Evolutionary conservation across 1,284 basidiomycete species (phyloP).

Genomic region (Peniophora sp.): DNA sequence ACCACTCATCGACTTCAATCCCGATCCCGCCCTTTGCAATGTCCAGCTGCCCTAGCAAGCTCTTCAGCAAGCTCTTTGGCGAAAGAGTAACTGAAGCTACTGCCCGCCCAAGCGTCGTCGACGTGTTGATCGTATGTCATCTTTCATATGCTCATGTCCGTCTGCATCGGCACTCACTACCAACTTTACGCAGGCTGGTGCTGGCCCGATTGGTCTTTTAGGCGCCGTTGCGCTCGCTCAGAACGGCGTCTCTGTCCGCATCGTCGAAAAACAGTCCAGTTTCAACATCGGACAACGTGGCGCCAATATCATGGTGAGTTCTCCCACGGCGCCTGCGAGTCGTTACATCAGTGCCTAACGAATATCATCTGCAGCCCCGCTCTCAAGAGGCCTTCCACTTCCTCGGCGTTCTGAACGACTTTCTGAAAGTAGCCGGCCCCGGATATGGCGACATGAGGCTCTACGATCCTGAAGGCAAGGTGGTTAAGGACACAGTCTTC

Average conservation of each 20-base stretch:
- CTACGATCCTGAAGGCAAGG: too few species aligned
- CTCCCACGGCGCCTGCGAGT: background rate
- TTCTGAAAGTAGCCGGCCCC: background rate
- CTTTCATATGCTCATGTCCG: too few species aligned
- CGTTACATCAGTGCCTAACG: background rate
- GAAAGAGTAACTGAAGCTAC: too few species aligned
- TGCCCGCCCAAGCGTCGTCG: too few species aligned
- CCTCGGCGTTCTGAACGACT: background rate
- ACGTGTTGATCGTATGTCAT: too few species aligned
- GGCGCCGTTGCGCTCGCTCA: constrained; percentile 6
- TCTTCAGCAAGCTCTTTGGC: too few species aligned
- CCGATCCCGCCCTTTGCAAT: too few species aligned
- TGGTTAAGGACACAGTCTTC: background rate
- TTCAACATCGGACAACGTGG: background rate
- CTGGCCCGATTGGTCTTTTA: constrained; percentile 10
- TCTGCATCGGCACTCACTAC: too few species aligned
- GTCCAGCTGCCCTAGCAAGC: too few species aligned
- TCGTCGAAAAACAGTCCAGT: constrained; percentile 9
- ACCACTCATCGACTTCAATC: too few species aligned
- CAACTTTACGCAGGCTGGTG: constrained; percentile 7
- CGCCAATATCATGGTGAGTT: background rate
- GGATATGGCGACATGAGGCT: too few species aligned
- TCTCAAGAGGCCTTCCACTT: background rate
- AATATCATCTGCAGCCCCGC: background rate
- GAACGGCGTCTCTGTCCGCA: constrained; percentile 8